Base-by-base conservation (phyloP, 495 filamentous ascomycete genomes). In the Collariella sp. region DNA sequence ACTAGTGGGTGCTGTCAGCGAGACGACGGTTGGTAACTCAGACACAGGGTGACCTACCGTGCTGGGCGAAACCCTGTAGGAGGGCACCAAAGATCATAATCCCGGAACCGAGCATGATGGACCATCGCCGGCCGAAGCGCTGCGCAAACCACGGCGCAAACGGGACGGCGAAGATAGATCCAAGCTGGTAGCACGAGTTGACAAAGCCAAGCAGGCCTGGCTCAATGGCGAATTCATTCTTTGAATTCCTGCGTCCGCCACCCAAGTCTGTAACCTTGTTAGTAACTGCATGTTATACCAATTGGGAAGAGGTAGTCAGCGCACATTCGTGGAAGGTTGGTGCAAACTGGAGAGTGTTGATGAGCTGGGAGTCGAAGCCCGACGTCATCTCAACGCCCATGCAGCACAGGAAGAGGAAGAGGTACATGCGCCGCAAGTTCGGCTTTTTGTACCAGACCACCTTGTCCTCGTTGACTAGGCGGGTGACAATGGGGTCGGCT, bases 351-450 rank as follows among this genome's bases (percentile, higher is more conserved):
- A 86, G 74, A 2, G 79, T 78, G 55, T 86, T 87, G 69, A 87
- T 84, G 63, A 87, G 80, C 56, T 83, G 81, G 7, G 79, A 82
- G 65, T 87, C 83, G 62, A 86, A 87, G 1, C 84, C 83, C 22
- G 82, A 84, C 1, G 83, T 87, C 70, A 84, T 81, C 67, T 85
- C 84, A 57, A 85, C 79, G 19, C 84, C 84, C 73, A 87, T 83
- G 60, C 77, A 81, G 20, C 79, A 76, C 16, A 81, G 80, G 56
- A 83, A 78, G 53, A 87, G 70, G 43, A 84, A 53, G 5, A 82
- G 59, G 60, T 86, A 86, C 36, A 86, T 68, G 34, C 54, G 50
- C 40, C 80, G 71, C 20, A 86, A 69, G 61, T 86, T 84, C 3
- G 70, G 74, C 66, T 86, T 86, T 57, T 74, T 74, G 63, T 77